Base-by-base conservation (phyloP, 208 protist species). In the Naegleria gruberi region DNA sequence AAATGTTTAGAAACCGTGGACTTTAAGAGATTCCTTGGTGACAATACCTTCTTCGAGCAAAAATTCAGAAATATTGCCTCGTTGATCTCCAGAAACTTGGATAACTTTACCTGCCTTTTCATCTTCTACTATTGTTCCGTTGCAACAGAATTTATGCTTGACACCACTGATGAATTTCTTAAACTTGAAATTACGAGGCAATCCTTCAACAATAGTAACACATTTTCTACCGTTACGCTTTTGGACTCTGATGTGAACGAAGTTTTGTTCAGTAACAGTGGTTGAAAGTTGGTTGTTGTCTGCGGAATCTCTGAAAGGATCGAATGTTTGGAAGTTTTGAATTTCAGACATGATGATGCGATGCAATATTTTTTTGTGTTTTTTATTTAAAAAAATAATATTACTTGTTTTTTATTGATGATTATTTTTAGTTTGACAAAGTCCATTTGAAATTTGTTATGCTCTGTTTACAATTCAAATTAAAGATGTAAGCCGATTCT, bases 71-170 rank as follows among this genome's bases (percentile, higher is more conserved):
- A 98, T 92, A 55, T 96, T 94, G 81, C 98, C 95, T 74, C 97
- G 95, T 91, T 97, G 97, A 92, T 99, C 98, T 34, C 98, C 98
- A 94, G 98, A 97, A 42, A 99, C 93, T 94, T 99, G 97, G 85
- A 99, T 96, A 82, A 99, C 96, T n/a, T 91, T 96, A 23, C 97
- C 97, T 19, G 94, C 91, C 26, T 97, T 93, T 65, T 95, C 91
- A 82, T 97, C 96, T 57, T 92, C 91, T 74, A 98, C 94, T 41
- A 99, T 94, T 4, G 94, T 98, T 12, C 97, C 98, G 92, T 98
- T 99, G 93, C 97, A 99, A 91, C 94, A 96, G 92, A 97, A 98
- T 82, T 94, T 91, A 91, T 96, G 93, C 91, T 96, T 94, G 74
- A 94, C 92, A 47, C 91, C 90, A 40, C 95, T 96, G 15, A 97